phyloP scores from a whole-genome alignment of 1,139 yeast species.

The Yamadazyma songkhlaensis region DNA sequence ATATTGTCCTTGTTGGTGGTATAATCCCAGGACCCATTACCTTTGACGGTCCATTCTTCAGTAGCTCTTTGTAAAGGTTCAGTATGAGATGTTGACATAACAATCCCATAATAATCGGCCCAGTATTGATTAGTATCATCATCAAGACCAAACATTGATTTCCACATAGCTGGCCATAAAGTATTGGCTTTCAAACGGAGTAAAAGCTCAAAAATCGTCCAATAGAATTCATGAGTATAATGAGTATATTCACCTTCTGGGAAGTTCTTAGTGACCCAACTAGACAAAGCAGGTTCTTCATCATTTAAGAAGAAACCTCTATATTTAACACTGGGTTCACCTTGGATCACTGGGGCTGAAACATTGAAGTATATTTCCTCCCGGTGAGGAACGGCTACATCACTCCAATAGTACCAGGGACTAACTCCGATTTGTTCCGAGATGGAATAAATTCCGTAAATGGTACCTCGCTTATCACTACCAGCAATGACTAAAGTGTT shows the following conservation, averaged over 20 bases:
- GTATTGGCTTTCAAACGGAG: conserved; percentile 16
- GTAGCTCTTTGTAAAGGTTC: conserved; percentile 19
- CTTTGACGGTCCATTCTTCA: conserved; percentile 15
- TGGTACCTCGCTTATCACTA: conserved; percentile 17
- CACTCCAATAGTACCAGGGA: conserved; percentile 18
- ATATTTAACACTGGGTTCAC: conserved; percentile 16
- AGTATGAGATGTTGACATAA: conserved; percentile 20
- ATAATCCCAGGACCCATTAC: conserved; percentile 18
- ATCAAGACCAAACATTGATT: conserved; percentile 17
- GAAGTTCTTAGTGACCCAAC: conserved; percentile 15
- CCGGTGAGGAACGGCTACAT: conserved; percentile 12
- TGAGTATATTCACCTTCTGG: conserved; percentile 12
- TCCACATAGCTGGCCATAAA: conserved; percentile 20
- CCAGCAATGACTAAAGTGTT: conserved; percentile 16
- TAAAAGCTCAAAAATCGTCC: conserved; percentile 13
- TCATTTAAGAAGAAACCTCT: conserved; percentile 17
- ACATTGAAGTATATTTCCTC: conserved; percentile 10
- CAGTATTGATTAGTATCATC: conserved; percentile 16
- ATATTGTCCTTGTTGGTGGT: conserved; percentile 16
- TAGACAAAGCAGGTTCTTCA: conserved; percentile 16
- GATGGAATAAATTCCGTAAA: conserved; percentile 15
- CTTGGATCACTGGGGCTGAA: conserved; percentile 10
- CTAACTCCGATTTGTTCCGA: conserved; percentile 17
- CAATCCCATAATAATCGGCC: conserved; percentile 19
- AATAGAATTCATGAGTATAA: conserved; percentile 16